phyloP scores from a whole-genome alignment of 257 asterid species.

The Misopates orontium region DNA sequence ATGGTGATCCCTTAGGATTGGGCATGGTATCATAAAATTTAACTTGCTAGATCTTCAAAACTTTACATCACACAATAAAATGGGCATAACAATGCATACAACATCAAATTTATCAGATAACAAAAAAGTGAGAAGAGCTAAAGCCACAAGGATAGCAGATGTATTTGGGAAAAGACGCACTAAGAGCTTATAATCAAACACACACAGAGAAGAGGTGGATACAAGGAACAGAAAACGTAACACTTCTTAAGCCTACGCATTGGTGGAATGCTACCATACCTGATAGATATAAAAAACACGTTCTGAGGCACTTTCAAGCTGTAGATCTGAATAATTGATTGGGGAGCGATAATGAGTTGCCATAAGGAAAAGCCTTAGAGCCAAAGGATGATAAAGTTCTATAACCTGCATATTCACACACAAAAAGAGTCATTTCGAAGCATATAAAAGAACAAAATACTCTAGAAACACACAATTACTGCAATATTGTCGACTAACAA shows the following conservation, averaged over 20 bases:
- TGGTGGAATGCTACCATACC: constrained; percentile 41
- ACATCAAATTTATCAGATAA: background rate
- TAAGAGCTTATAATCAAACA: constrained; percentile 16
- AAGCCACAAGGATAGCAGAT: constrained; percentile 6
- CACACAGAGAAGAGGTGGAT: background rate
- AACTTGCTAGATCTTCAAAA: background rate
- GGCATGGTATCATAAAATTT: background rate
- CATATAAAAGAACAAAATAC: constrained; percentile 3
- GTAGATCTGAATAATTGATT: constrained; percentile 76
- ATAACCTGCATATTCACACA: constrained; percentile 56
- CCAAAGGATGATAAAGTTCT: constrained; percentile 88
- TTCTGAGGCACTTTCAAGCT: constrained; percentile 91
- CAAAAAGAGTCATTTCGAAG: constrained; percentile 17
- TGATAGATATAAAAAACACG: constrained; percentile 87
- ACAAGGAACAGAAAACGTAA: constrained; percentile 8
- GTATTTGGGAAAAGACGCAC: background rate
- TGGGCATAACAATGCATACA: background rate
- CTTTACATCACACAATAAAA: background rate
- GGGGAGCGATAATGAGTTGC: constrained; percentile 96
- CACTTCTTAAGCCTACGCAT: constrained; percentile 8
- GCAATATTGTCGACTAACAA: background rate
- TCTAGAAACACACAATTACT: background rate
- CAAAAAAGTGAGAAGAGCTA: constrained; percentile 7
- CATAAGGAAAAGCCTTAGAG: constrained; percentile 80
- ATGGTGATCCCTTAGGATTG: background rate